Conservation (phyloP, 805 yeast genomes). For the Barnettozyma wickerhamii region DNA sequence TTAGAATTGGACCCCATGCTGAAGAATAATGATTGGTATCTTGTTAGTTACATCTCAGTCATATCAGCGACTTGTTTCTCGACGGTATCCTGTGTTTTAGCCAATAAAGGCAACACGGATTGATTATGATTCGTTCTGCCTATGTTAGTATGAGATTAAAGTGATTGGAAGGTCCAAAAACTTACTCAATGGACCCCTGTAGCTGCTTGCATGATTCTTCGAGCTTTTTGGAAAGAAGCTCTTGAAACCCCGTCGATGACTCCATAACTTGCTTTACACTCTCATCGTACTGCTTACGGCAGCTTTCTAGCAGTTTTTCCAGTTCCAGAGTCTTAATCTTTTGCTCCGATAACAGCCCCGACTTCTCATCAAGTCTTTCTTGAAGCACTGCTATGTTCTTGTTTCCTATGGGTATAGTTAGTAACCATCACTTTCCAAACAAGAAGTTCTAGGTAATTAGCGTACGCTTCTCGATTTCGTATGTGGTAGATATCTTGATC, state of each 20-base stretch:
- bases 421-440: constrained; percentile 4
- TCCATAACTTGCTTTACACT: constrained; percentile 5
- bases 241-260: constrained; percentile 3
- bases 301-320: constrained; percentile 18
- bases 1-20: constrained; percentile 17
- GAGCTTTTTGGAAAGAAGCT: constrained; percentile 4
- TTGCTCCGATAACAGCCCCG: constrained; percentile 45
- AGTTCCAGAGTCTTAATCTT: constrained; percentile 33
- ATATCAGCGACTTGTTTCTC: constrained; percentile 2
- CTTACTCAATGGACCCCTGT: not conserved
- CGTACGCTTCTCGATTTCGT: constrained; percentile 23
- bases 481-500: constrained; percentile 18
- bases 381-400: constrained; percentile 33
- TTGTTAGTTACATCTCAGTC: constrained; percentile 7
- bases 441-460: not conserved
- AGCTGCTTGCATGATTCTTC: constrained; percentile 2
- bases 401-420: too few relatives aligned
- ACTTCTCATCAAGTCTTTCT: constrained; percentile 36
- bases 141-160: not conserved
- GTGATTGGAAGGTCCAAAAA: not conserved
- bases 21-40: constrained; percentile 21
- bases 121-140: not conserved
- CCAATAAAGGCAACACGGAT: not conserved
- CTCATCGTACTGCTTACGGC: constrained; percentile 18
- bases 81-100: not conserved